Evolutionary conservation across 2,329 filamentous ascomycete genomes (phyloP).

Genomic region (Diaporthe eres): DNA sequence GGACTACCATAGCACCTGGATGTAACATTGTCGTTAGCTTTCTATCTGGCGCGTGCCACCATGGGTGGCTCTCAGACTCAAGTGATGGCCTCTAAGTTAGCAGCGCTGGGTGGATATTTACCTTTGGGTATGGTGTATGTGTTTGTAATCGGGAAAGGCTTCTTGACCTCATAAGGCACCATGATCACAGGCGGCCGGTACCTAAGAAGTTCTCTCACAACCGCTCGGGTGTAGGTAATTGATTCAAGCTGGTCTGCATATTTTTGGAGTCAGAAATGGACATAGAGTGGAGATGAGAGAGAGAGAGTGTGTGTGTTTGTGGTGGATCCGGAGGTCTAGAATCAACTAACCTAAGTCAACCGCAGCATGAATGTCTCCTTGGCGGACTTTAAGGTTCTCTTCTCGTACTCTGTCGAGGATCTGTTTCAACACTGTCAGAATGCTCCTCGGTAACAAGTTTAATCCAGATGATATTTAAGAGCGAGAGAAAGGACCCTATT

Average conservation of each 20-base stretch:
- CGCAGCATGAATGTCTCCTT: constrained; percentile 78
- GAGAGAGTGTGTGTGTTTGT: neutral
- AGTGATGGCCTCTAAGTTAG: neutral
- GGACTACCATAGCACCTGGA: constrained; percentile 88
- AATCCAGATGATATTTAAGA: neutral
- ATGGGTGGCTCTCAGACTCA: neutral
- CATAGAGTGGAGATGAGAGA: neutral
- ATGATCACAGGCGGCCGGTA: constrained; percentile 97
- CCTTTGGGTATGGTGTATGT: constrained; percentile 94
- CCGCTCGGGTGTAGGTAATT: constrained; percentile 91
- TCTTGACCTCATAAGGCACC: constrained; percentile 96
- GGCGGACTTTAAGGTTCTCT: constrained; percentile 85
- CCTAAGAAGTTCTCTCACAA: constrained; percentile 90
- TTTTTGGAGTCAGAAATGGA: neutral
- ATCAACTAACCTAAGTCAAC: constrained; percentile 69
- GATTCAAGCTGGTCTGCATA: constrained; percentile 80
- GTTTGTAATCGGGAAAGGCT: constrained; percentile 89
- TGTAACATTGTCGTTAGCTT: neutral
- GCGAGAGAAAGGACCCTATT: neutral
- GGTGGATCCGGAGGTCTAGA: no score
- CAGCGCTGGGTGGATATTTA: neutral
- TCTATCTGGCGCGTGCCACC: neutral
- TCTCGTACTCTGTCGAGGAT: constrained; percentile 90
- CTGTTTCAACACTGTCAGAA: constrained; percentile 53
- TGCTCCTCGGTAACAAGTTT: neutral